A percentile compares a stretch with the other conserved stretches of the same genome.
These are phyloP conservation scores for Truncatella angustata DNA, from an alignment of 2,329 filamentous ascomycete species.

Conservation along the genomic window DNA sequence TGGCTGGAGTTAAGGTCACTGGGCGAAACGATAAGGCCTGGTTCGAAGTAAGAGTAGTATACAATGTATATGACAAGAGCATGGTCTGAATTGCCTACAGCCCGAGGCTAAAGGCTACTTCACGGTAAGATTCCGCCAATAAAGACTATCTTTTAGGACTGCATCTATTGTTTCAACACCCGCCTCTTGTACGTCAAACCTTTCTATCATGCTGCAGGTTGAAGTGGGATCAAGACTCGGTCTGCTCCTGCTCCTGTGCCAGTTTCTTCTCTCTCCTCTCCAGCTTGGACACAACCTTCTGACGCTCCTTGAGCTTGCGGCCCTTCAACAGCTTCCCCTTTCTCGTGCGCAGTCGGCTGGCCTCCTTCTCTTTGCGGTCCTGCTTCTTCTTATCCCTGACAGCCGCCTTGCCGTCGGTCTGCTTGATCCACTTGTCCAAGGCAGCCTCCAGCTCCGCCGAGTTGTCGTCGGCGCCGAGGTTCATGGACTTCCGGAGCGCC, in stretches of 20 bases:
- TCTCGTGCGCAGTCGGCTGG: constrained; percentile 15
- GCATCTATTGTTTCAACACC: no score
- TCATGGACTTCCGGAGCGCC: constrained; percentile 21
- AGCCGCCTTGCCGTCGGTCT: constrained; percentile 15
- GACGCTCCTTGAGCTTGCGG: constrained; percentile 15
- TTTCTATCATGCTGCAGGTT: background rate
- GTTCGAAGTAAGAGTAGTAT: background rate
- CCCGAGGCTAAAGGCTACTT: background rate
- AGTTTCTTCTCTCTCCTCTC: constrained; percentile 16
- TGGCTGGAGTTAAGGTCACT: no score
- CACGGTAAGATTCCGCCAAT: no score
- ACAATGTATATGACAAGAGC: background rate
- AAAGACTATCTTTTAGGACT: no score
- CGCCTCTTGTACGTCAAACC: background rate
- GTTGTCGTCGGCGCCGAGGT: constrained; percentile 19
- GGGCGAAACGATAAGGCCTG: background rate
- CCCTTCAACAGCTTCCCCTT: constrained; percentile 18
- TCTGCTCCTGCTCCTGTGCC: constrained; percentile 3
- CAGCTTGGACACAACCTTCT: constrained; percentile 15
- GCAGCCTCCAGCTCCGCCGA: constrained; percentile 21
- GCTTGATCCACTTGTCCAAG: constrained; percentile 20
- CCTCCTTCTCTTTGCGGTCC: constrained; percentile 19
- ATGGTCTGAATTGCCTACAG: background rate
- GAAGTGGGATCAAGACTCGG: background rate
- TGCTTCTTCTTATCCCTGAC: constrained; percentile 19